Percentiles rank a stretch among this genome's conserved stretches.
phyloP scores from a whole-genome alignment of 2,329 filamentous ascomycete species.

The Dichotomopilus funicola region DNA sequence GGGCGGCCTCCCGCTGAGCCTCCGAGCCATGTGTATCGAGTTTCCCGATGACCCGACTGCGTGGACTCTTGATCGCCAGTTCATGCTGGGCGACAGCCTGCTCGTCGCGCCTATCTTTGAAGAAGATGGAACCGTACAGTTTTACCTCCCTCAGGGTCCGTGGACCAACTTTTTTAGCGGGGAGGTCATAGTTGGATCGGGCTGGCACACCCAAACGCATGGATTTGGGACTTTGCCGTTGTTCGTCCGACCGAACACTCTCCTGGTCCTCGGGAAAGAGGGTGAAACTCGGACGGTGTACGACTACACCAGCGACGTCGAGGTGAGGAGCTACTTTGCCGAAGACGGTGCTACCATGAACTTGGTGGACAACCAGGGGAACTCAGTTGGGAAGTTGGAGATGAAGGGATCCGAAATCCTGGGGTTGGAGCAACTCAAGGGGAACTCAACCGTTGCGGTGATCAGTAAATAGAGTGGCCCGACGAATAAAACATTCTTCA shows the following conservation, averaged over 20 bases:
- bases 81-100: conserved; percentile 62
- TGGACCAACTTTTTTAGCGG: conserved; percentile 46
- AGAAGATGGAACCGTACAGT: conserved; percentile 56
- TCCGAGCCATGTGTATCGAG: conserved; percentile 61
- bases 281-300: conserved; percentile 39
- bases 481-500: no score
- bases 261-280: conserved; percentile 40
- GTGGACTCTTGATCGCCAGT: conserved; percentile 63
- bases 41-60: conserved; percentile 64
- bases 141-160: conserved; percentile 51
- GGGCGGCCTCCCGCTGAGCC: conserved; percentile 33
- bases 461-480: neutral
- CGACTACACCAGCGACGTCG: conserved; percentile 41
- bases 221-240: conserved; percentile 52
- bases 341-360: conserved; percentile 35
- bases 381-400: conserved; percentile 34
- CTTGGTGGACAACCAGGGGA: conserved; percentile 39
- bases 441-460: conserved; percentile 18
- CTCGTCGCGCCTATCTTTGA: conserved; percentile 60
- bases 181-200: conserved; percentile 43
- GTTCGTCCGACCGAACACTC: conserved; percentile 49
- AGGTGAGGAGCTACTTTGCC: conserved; percentile 42
- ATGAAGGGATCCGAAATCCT: conserved; percentile 36
- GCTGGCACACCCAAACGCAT: conserved; percentile 56
- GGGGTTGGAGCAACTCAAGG: conserved; percentile 35